phyloP scores from a whole-genome alignment of 176 grass and related monocot species.

The Hyparrhenia diplandra region DNA sequence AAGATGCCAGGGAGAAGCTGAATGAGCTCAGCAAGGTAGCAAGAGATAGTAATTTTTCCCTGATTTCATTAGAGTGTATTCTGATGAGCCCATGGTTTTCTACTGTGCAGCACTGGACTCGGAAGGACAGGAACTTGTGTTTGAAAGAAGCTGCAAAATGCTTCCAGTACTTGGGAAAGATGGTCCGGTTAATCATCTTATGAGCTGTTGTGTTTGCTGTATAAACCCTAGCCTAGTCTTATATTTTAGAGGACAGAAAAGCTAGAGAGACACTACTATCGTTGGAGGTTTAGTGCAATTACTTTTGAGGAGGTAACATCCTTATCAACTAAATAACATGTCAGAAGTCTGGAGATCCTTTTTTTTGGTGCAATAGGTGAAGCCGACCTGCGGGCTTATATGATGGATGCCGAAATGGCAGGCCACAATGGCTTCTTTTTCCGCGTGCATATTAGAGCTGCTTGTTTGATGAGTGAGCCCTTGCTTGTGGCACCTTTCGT shows the following conservation, averaged over 20 bases:
- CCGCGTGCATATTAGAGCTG: constrained; percentile 4
- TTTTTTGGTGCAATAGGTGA: neutral
- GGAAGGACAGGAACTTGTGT: constrained; percentile 77
- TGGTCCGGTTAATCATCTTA: constrained; percentile 72
- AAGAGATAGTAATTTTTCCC: neutral
- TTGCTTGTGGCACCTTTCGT: neutral
- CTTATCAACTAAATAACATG: neutral
- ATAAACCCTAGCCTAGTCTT: neutral
- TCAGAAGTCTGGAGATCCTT: neutral
- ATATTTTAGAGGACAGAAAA: neutral
- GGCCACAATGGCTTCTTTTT: constrained; percentile 8
- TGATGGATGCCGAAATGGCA: neutral
- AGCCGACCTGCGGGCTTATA: neutral
- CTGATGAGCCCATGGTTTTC: constrained; percentile 4
- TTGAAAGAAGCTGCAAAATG: constrained; percentile 80
- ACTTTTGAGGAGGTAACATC: neutral
- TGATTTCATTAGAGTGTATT: constrained; percentile 8
- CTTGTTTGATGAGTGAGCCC: neutral
- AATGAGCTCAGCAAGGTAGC: constrained; percentile 82
- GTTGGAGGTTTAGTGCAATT: neutral
- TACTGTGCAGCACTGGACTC: constrained; percentile 74
- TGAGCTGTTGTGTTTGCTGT: constrained; percentile 10
- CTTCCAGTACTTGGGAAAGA: constrained; percentile 62
- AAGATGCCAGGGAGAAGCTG: constrained; percentile 66
- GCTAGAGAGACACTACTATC: neutral